These are phyloP conservation scores for Aureobasidium sp. DNA, from an alignment of 2,329 filamentous ascomycete species.

Conservation along the genomic window DNA sequence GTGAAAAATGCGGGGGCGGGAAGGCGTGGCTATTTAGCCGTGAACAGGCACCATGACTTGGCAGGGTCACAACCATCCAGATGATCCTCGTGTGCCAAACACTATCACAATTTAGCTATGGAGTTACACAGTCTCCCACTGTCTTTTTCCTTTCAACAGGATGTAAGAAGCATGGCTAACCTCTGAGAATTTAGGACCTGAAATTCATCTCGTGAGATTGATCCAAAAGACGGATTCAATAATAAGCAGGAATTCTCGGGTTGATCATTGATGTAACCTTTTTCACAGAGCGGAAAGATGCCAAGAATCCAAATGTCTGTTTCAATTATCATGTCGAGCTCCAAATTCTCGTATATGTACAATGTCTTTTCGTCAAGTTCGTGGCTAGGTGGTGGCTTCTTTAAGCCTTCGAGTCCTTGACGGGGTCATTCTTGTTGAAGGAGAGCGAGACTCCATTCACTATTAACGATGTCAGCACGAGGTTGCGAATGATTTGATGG, in stretches of 20 bases:
- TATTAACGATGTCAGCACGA: neutral
- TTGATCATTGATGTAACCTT: neutral
- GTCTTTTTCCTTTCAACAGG: too few species aligned
- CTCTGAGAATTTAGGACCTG: too few species aligned
- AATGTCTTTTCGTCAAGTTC: neutral
- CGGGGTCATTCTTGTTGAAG: slow-evolving; percentile 60
- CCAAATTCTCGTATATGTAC: neutral
- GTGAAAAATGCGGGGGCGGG: slow-evolving; percentile 1
- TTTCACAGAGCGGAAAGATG: too few species aligned
- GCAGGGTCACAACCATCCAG: neutral
- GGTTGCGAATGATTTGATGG: neutral
- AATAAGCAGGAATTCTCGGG: neutral
- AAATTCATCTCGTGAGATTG: too few species aligned
- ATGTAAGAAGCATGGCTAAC: too few species aligned
- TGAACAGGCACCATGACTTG: neutral
- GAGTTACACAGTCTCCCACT: too few species aligned
- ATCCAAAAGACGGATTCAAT: neutral
- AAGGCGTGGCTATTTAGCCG: slow-evolving; percentile 1
- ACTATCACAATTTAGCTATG: neutral
- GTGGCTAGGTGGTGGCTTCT: neutral
- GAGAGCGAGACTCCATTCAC: slow-evolving; percentile 84
- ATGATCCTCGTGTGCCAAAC: too few species aligned
- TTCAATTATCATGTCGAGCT: neutral
- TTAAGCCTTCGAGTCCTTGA: slow-evolving; percentile 18
- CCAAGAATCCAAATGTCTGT: neutral